Percentiles rank a stretch among this genome's conserved stretches.
These are phyloP conservation scores for Globisporangium perplexum DNA, from an alignment of 352 stramenopile genomes.

Conservation along the genomic window DNA sequence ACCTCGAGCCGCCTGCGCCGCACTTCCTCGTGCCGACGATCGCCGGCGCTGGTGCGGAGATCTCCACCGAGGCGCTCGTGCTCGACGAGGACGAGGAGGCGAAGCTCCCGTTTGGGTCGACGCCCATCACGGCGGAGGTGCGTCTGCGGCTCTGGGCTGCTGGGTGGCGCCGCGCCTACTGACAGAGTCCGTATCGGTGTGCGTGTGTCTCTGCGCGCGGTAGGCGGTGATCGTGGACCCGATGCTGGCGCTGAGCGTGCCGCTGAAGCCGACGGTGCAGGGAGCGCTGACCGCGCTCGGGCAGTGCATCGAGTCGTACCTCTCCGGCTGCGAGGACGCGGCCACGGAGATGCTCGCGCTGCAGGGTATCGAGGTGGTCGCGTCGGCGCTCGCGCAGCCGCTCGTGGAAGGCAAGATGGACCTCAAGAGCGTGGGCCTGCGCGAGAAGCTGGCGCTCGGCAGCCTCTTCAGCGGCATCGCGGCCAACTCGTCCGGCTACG, in stretches of 20 bases:
- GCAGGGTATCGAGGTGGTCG: constrained; percentile 53
- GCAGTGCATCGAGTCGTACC: constrained; percentile 72
- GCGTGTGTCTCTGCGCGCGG: too few species aligned
- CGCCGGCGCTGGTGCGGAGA: constrained; percentile 43
- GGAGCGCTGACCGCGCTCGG: constrained; percentile 56
- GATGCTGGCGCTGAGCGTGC: constrained; percentile 57
- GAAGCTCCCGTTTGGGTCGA: constrained; percentile 41
- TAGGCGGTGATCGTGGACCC: constrained; percentile 66
- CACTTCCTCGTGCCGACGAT: constrained; percentile 61
- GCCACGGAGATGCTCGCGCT: constrained; percentile 40
- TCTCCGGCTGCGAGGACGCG: constrained; percentile 40
- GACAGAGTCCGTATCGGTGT: neutral
- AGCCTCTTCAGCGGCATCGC: constrained; percentile 54
- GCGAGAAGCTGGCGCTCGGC: constrained; percentile 45
- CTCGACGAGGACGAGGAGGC: constrained; percentile 59
- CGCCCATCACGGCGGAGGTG: constrained; percentile 42
- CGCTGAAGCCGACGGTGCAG: constrained; percentile 43
- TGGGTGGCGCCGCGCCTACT: too few species aligned
- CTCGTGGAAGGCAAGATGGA: constrained; percentile 58
- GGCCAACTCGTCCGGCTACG: constrained; percentile 47
- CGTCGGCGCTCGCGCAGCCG: constrained; percentile 40
- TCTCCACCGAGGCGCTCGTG: constrained; percentile 44
- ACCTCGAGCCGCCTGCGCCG: constrained; percentile 23
- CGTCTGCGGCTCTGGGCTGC: too few species aligned
- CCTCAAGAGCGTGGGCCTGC: constrained; percentile 45